Evolutionary conservation across 306 rosid genomes (phyloP), one percentile per base, ranked within the genome.

Genomic region (Lathyrus aphaca): DNA sequence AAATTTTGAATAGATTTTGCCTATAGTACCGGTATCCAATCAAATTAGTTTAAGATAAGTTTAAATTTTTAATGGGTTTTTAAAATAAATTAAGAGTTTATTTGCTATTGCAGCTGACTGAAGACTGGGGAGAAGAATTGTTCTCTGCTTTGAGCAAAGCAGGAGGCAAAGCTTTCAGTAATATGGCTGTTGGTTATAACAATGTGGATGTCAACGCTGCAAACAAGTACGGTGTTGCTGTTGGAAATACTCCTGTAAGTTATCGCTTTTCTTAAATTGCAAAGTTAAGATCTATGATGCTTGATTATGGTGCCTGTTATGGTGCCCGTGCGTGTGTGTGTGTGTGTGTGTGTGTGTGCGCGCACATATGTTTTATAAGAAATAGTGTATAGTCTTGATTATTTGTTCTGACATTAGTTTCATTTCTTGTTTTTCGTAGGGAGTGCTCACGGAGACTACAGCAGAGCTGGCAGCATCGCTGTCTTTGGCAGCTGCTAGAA

Each of bases 161-260:
- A 0, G 99, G 99, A 75, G 99, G 99, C 19, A 91, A 85, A 67
- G 97, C 96, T 70, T 91, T 95, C 77, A 91, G 99, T 74, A 95
- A 95, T 75, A 95, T 95, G 97, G 99, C 96, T 6, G 99, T 95
- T 80, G 99, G 99, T 59, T 95, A 95, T 63, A 95, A 95, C 64
- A 95, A 95, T 77, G 99, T 95, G 17, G 88, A 91, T 86, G 95
- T 91, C 61, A 66, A 80, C 71, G 97, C 96, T 82, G 96, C 98
- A 44, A 92, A 76, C 69, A 92, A 92, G 83, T 69, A 89, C 27
- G 96, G 96, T 68, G 84, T 92, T 85, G 96, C 98, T 73, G 92
- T 92, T 73, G 98, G 98, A 75, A 92, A 89, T 78, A 92, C 98
- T 68, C 98, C 98, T 49, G 84, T 80, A 65, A 64, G 74, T 35